Evolutionary conservation across 2,329 filamentous ascomycete genomes (phyloP).

Genomic region (Fusarium sp.): DNA sequence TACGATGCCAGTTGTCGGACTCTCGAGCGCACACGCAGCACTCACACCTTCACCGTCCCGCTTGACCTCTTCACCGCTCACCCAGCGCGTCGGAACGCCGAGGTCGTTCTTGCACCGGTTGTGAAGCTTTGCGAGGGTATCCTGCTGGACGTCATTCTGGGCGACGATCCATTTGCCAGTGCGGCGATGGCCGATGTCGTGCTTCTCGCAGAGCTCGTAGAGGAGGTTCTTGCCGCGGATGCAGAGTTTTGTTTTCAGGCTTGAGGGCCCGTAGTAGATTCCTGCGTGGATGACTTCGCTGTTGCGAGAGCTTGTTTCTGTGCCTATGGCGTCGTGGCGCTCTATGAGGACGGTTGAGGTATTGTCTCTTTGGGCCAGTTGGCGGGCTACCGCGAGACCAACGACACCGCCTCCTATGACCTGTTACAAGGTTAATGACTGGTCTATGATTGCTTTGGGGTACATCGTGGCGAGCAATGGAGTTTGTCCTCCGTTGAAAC

Average conservation of each 20-base stretch:
- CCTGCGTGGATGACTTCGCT: conserved; percentile 97
- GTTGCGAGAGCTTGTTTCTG: conserved; percentile 89
- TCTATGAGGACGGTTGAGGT: conserved; percentile 82
- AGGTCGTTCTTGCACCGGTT: conserved; percentile 54
- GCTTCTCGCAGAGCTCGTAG: conserved; percentile 78
- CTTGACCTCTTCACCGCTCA: conserved; percentile 70
- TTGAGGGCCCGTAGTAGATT: conserved; percentile 82
- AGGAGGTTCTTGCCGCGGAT: conserved; percentile 79
- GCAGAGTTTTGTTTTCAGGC: conserved; percentile 87
- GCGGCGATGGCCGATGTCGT: conserved; percentile 76
- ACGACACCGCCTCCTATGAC: conserved; percentile 74
- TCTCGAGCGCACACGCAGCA: conserved; percentile 77
- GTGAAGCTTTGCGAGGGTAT: conserved; percentile 66
- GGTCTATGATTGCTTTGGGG: not conserved
- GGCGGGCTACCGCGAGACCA: conserved; percentile 81
- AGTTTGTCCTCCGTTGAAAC: not conserved
- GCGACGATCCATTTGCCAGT: conserved; percentile 96
- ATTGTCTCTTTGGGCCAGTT: conserved; percentile 72
- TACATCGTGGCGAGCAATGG: not conserved
- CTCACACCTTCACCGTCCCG: conserved; percentile 79
- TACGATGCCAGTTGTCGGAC: conserved; percentile 87
- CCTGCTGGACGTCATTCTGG: conserved; percentile 77
- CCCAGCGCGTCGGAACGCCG: conserved; percentile 77
- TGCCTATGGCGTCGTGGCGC: conserved; percentile 78
- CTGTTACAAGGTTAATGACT: conserved; percentile 46